Evolutionary conservation across 129 eudicot species (phyloP).

Genomic region (Daucus carota): DNA sequence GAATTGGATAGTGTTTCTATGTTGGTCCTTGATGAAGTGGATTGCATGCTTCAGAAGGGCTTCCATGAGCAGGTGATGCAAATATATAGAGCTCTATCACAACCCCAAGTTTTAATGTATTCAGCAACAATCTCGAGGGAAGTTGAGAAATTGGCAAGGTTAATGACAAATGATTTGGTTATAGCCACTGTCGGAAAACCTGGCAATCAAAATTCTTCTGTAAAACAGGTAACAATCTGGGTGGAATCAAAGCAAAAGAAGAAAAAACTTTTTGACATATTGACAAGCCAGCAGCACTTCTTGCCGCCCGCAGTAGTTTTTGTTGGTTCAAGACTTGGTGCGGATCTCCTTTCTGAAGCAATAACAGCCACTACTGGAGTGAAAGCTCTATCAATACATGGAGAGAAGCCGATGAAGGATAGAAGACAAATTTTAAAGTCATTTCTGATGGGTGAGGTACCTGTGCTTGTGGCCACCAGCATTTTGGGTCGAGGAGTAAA

Average conservation of each 20-base stretch:
- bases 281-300: slow-evolving; percentile 69
- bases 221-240: slow-evolving; percentile 87
- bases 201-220: slow-evolving; percentile 51
- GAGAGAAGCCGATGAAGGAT: slow-evolving; percentile 88
- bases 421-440: slow-evolving; percentile 59
- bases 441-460: slow-evolving; percentile 69
- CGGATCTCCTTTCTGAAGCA: slow-evolving; percentile 86
- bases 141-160: slow-evolving; percentile 63
- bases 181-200: slow-evolving; percentile 58
- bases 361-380: slow-evolving; percentile 61
- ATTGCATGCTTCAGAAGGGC: slow-evolving; percentile 81
- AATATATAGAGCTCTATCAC: slow-evolving; percentile 63
- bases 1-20: slow-evolving; percentile 49
- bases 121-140: slow-evolving; percentile 78
- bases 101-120: slow-evolving; percentile 70
- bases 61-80: slow-evolving; percentile 90
- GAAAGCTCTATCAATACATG: slow-evolving; percentile 73
- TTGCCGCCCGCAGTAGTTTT: slow-evolving; percentile 91
- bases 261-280: slow-evolving; percentile 82
- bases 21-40: slow-evolving; percentile 88
- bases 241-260: slow-evolving; percentile 80
- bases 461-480: slow-evolving; percentile 84
- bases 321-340: slow-evolving; percentile 86
- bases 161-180: slow-evolving; percentile 43
- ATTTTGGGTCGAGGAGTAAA: slow-evolving; percentile 88